These are phyloP conservation scores for Fusarium nelsonii DNA, from an alignment of 2,329 filamentous ascomycete species.

Conservation along the genomic window DNA sequence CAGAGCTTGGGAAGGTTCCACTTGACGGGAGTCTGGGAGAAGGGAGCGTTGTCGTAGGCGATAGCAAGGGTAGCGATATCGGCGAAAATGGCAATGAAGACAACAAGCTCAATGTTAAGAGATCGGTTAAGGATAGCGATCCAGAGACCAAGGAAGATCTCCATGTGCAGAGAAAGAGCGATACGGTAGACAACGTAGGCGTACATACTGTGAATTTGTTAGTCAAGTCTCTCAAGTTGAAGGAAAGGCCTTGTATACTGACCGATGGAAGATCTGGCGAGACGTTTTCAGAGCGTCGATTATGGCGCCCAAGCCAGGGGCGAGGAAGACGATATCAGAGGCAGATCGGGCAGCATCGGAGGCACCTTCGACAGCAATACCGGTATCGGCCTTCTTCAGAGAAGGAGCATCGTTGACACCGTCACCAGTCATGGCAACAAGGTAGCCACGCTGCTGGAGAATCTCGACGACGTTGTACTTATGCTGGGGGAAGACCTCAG, in stretches of 20 bases:
- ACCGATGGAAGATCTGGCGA: slow-evolving; percentile 89
- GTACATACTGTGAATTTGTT: no score
- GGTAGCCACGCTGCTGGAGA: slow-evolving; percentile 90
- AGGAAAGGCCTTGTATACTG: no score
- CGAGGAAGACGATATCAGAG: slow-evolving; percentile 94
- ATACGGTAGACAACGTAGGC: slow-evolving; percentile 97
- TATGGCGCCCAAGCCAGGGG: slow-evolving; percentile 89
- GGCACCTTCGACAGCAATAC: slow-evolving; percentile 93
- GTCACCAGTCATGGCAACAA: slow-evolving; percentile 96
- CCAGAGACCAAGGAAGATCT: slow-evolving; percentile 93
- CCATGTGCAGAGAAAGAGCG: slow-evolving; percentile 88
- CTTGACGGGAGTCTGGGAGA: slow-evolving; percentile 87
- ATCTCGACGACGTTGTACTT: slow-evolving; percentile 84
- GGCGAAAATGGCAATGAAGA: slow-evolving; percentile 94
- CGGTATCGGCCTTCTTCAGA: slow-evolving; percentile 94
- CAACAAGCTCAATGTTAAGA: slow-evolving; percentile 87
- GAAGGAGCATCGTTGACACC: slow-evolving; percentile 95
- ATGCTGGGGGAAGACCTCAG: slow-evolving; percentile 94
- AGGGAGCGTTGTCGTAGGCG: slow-evolving; percentile 92
- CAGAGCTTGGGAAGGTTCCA: slow-evolving; percentile 96
- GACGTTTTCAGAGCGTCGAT: slow-evolving; percentile 92
- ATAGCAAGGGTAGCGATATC: slow-evolving; percentile 93
- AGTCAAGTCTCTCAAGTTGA: no score
- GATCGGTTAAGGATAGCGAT: slow-evolving; percentile 88
- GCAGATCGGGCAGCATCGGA: slow-evolving; percentile 92